phyloP scores from a whole-genome alignment of 2,329 filamentous ascomycete genomes.

The Aspergillus sp. region DNA sequence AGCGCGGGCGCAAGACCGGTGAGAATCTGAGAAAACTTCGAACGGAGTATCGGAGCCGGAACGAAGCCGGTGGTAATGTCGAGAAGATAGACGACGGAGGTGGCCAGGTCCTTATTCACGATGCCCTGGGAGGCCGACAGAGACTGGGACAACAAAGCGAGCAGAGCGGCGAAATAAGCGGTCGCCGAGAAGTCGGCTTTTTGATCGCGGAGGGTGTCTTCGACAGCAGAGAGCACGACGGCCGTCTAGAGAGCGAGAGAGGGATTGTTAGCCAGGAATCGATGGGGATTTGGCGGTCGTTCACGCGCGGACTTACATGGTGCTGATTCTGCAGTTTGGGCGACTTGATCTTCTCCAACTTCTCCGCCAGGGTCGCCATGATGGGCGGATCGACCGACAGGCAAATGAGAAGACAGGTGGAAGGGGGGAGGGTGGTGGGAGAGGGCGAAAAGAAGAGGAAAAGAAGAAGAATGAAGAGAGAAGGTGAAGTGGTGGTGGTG shows the following conservation, averaged over 20 bases:
- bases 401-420: constrained; percentile 21
- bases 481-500: constrained; percentile 19
- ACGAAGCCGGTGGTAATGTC: constrained; percentile 85
- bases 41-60: constrained; percentile 80
- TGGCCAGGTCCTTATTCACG: constrained; percentile 76
- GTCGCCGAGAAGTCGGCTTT: constrained; percentile 80
- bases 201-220: constrained; percentile 87
- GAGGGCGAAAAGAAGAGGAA: constrained; percentile 21
- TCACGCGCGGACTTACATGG: constrained; percentile 59
- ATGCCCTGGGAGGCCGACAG: constrained; percentile 60
- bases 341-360: constrained; percentile 94
- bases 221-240: constrained; percentile 84
- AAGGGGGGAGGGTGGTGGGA: constrained; percentile 20
- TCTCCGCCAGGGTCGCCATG: constrained; percentile 73
- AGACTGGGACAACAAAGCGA: constrained; percentile 80
- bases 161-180: constrained; percentile 91
- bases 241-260: constrained; percentile 39
- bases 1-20: constrained; percentile 80
- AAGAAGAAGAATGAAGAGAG: constrained; percentile 18
- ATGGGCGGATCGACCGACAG: constrained; percentile 29
- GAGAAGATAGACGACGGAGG: constrained; percentile 90
- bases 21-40: constrained; percentile 94
- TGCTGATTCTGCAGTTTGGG: constrained; percentile 95
- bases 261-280: constrained; percentile 5
- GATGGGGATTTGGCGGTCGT: constrained; percentile 11